Percentiles rank a stretch among this genome's conserved stretches.
phyloP scores from a whole-genome alignment of 805 yeast species.

The Isabelozyma pseudorhagii region DNA sequence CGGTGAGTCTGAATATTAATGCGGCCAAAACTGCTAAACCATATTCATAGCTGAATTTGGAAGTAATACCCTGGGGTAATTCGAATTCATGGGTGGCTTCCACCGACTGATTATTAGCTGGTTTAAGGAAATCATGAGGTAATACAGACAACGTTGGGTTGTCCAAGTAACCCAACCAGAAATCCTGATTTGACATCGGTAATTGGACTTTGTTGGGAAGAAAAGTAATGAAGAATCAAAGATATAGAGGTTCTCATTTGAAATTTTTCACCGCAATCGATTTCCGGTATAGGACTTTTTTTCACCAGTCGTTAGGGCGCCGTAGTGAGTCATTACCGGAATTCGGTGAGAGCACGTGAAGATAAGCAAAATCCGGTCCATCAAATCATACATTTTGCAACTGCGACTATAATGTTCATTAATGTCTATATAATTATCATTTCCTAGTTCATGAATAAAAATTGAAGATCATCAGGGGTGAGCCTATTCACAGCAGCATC shows the following conservation, averaged over 20 bases:
- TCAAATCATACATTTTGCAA: not conserved
- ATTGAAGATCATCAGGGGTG: constrained; percentile 93
- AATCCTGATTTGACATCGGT: constrained; percentile 18
- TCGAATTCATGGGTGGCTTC: constrained; percentile 48
- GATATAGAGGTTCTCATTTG: not conserved
- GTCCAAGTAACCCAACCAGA: constrained; percentile 66
- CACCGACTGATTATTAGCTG: constrained; percentile 62
- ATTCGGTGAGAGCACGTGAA: not conserved
- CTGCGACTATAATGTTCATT: not conserved
- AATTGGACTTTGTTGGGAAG: not conserved
- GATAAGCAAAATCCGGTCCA: constrained; percentile 1
- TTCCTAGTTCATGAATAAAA: constrained; percentile 75
- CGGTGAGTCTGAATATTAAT: constrained; percentile 76
- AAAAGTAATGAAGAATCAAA: not conserved
- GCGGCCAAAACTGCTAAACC: constrained; percentile 68
- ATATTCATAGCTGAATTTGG: constrained; percentile 40
- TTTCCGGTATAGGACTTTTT: not conserved
- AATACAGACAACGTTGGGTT: constrained; percentile 83
- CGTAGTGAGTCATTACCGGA: not conserved
- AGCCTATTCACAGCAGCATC: constrained; percentile 84
- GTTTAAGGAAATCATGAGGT: constrained; percentile 85
- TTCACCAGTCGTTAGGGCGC: not conserved
- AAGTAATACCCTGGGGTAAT: constrained; percentile 2
- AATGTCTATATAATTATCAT: not conserved
- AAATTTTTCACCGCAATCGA: not conserved